Evolutionary conservation across 352 stramenopile species (phyloP), one percentile per base, ranked within the genome.

Genomic region (Phytopythium mirpurense): DNA sequence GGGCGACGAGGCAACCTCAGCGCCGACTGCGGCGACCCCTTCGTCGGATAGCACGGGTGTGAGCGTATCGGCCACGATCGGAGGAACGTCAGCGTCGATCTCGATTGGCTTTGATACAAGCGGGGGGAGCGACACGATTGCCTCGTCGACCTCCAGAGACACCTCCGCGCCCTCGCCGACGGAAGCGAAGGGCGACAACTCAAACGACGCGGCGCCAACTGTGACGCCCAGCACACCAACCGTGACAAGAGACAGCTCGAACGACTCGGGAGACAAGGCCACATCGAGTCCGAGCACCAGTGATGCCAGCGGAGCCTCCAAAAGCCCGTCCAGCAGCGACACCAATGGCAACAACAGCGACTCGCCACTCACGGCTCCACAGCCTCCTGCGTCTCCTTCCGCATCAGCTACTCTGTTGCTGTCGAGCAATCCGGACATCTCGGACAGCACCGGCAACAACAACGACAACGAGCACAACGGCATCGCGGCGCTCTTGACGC

Each of bases 401-500:
- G 38, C 36, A 24, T 6, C 38, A 24, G 19, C 8, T 8, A 12
- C 38, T 11, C 5, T 18, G 8, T 8, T n/a, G 14, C n/a, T 19
- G 14, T 5, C 38, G 5, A 14, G 16, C 15, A 15, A n/a, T n/a
- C n/a, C n/a, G n/a, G n/a, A n/a, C n/a, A n/a, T n/a, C n/a, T n/a
- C n/a, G n/a, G n/a, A 45, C 23, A 12, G 49, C 34, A 23, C 26
- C 45, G n/a, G 4, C 46, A n/a, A 4, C 61, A n/a, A 45, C 55
- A 16, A 32, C 52, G 23, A 42, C 51, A 8, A 15, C 60, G 12
- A 41, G 48, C 48, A 12, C 40, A 53, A 23, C 46, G 10, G 54
- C 38, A 50, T 62, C 61, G 9, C 41, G 56, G 24, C 14, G 59
- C 55, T 12, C 27, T 36, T 29, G 62, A 67, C 36, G 37, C 48